Evolutionary conservation across 1,139 yeast species (phyloP), one percentile per base, ranked within the genome.

Genomic region (Yamadazyma atlantica): DNA sequence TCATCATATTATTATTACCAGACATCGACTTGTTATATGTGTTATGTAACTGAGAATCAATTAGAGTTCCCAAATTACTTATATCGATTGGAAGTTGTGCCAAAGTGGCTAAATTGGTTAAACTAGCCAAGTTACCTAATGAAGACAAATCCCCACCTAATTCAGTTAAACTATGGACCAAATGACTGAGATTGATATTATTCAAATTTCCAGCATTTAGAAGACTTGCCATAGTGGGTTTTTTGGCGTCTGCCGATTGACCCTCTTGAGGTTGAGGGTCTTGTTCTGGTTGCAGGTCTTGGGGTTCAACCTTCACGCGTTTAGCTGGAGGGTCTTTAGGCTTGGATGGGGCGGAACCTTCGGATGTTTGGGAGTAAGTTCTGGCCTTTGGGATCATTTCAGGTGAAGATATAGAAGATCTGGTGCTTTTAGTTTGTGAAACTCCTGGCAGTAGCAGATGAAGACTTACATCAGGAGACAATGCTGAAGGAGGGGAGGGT

Each of bases 31-130:
- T 26, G 12, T 30, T 19, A 13, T 30, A 22, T 26, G 37, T 13
- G 24, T 33, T 39, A 17, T 47, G 49, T 12, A 49, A 32, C 35
- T 52, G 58, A 24, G 54, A 42, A 37, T 60, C 65, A 18, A 62
- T 43, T 31, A 66, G 42, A 2, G 64, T 55, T 11, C 69, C 67
- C 33, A 69, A 48, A 40, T 60, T 66, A 39, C 64, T 61, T 37
- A 69, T 57, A 43, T 69, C 75, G 17, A 68, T 61, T 6, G 75
- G 75, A 22, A 69, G 53, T 42, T 69, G 73, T 2, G 77, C 76
- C 45, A 71, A 56, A 8, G 70, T 60, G 2, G 76, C 75, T 39
- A 71, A 54, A 43, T 65, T 69, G 18, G 69, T 57, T 31, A 71
- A 53, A 42, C 63, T 68, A 8, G 75, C 73, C 38, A 68, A 50